phyloP scores from a whole-genome alignment of 805 yeast genomes.

The Saccharomycopsis guyanensis region DNA sequence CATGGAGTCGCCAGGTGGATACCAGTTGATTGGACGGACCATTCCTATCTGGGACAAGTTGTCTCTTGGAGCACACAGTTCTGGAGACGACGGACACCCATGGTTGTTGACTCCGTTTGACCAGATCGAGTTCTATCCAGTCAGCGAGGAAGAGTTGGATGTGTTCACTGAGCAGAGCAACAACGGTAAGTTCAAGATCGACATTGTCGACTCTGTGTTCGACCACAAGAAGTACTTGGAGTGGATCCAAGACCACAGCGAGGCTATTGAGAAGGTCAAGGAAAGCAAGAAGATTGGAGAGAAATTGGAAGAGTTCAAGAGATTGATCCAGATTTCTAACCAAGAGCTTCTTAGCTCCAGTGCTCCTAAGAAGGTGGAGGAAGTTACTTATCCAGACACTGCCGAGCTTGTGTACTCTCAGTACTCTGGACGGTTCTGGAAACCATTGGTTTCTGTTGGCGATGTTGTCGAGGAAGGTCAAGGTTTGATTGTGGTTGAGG shows the following conservation, averaged over 20 bases:
- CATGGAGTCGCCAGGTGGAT: conserved; percentile 98
- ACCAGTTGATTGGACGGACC: conserved; percentile 93
- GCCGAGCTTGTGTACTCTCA: conserved; percentile 88
- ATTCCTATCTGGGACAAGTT: conserved; percentile 97
- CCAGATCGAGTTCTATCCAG: conserved; percentile 92
- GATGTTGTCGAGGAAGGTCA: conserved; percentile 67
- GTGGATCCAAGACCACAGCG: conserved; percentile 71
- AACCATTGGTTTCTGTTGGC: conserved; percentile 73
- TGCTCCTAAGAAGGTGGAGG: conserved; percentile 35
- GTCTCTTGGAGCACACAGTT: conserved; percentile 57
- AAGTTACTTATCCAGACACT: conserved; percentile 61
- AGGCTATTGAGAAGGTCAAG: conserved; percentile 63
- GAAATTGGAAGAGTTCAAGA: conserved; percentile 77
- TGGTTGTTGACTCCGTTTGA: conserved; percentile 93
- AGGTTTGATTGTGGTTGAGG: conserved; percentile 84
- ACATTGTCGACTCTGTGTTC: conserved; percentile 69
- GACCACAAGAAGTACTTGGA: conserved; percentile 70
- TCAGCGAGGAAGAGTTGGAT: conserved; percentile 76
- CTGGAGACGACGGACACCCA: conserved; percentile 51
- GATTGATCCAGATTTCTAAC: conserved; percentile 72
- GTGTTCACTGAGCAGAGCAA: conserved; percentile 60
- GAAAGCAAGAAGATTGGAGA: conserved; percentile 62
- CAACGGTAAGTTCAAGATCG: conserved; percentile 73
- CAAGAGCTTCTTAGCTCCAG: conserved; percentile 49
- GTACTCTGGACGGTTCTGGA: conserved; percentile 97